These are phyloP conservation scores for Cryptococcus sp. DNA, from an alignment of 1,284 basidiomycete genomes.

Conservation along the genomic window DNA sequence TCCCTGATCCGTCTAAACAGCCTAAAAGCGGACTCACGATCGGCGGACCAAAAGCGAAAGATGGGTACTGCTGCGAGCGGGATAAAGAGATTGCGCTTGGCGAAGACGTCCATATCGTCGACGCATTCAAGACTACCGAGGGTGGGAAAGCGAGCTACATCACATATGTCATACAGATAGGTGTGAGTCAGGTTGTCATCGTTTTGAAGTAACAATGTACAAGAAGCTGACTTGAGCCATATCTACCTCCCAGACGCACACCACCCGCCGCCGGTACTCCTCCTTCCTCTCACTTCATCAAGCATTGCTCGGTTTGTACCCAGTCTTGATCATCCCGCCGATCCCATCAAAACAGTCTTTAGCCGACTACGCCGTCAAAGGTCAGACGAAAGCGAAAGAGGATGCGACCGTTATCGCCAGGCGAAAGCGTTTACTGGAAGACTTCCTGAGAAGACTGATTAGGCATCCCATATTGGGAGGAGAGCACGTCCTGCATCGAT, in stretches of 20 bases:
- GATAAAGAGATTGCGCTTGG: slow-evolving; percentile 48
- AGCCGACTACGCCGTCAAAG: slow-evolving; percentile 93
- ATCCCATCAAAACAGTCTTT: slow-evolving; percentile 97
- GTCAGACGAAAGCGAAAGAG: slow-evolving; percentile 91
- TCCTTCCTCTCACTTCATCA: slow-evolving; percentile 93
- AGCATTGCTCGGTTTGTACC: slow-evolving; percentile 83
- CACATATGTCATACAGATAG: slow-evolving; percentile 87
- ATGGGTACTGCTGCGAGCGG: slow-evolving; percentile 49
- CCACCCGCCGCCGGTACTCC: slow-evolving; percentile 89
- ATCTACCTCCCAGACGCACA: slow-evolving; percentile 62
- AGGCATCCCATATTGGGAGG: slow-evolving; percentile 90
- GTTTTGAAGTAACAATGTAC: neutral
- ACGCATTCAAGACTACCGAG: slow-evolving; percentile 91
- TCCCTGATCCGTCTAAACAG: slow-evolving; percentile 48
- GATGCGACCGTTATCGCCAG: slow-evolving; percentile 89
- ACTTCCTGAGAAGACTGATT: slow-evolving; percentile 86
- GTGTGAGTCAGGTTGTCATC: slow-evolving; percentile 61
- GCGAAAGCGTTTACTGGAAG: slow-evolving; percentile 91
- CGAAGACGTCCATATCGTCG: slow-evolving; percentile 63
- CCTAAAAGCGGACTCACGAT: slow-evolving; percentile 37
- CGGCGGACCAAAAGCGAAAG: slow-evolving; percentile 45
- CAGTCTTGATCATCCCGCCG: slow-evolving; percentile 94
- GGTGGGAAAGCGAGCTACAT: slow-evolving; percentile 88
- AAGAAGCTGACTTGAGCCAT: no score
- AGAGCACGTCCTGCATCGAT: slow-evolving; percentile 92